Conservation (phyloP, 768 basidiomycete genomes). For the Sutorius australiensis region DNA sequence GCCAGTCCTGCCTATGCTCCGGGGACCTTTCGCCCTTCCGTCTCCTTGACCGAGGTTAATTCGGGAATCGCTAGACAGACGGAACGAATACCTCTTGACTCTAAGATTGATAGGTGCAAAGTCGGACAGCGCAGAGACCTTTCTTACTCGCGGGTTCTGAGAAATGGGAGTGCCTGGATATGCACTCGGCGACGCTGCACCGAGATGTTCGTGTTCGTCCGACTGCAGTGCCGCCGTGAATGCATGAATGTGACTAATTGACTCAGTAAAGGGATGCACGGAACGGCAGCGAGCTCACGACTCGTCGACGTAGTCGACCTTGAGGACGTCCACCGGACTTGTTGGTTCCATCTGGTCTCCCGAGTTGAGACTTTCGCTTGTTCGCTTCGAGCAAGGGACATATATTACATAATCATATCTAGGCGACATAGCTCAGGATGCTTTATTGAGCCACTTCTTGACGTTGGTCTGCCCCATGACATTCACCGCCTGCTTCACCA, state of each 20-base stretch:
- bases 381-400: background rate
- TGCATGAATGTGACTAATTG: slow-evolving; percentile 59
- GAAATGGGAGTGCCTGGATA: slow-evolving; percentile 21
- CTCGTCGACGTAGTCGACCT: slow-evolving; percentile 65
- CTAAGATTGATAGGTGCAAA: slow-evolving; percentile 88
- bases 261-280: background rate
- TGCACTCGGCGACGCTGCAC: slow-evolving; percentile 19
- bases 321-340: slow-evolving; percentile 30
- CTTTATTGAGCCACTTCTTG: slow-evolving; percentile 74
- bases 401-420: slow-evolving; percentile 24
- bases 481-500: slow-evolving; percentile 66
- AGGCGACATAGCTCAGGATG: slow-evolving; percentile 15
- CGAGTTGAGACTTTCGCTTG: background rate
- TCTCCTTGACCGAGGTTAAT: slow-evolving; percentile 28
- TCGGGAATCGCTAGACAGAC: background rate
- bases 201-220: slow-evolving; percentile 44
- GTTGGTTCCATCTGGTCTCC: slow-evolving; percentile 9
- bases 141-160: slow-evolving; percentile 55
- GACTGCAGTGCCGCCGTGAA: slow-evolving; percentile 71
- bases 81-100: slow-evolving; percentile 57
- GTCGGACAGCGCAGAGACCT: slow-evolving; percentile 80
- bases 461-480: slow-evolving; percentile 63
- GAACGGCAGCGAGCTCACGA: slow-evolving; percentile 43
- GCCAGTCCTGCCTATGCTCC: slow-evolving; percentile 61
- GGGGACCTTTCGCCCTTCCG: slow-evolving; percentile 32